Evolutionary conservation across 2,329 filamentous ascomycete species (phyloP).

Genomic region (Aspergillus phoenicis): DNA sequence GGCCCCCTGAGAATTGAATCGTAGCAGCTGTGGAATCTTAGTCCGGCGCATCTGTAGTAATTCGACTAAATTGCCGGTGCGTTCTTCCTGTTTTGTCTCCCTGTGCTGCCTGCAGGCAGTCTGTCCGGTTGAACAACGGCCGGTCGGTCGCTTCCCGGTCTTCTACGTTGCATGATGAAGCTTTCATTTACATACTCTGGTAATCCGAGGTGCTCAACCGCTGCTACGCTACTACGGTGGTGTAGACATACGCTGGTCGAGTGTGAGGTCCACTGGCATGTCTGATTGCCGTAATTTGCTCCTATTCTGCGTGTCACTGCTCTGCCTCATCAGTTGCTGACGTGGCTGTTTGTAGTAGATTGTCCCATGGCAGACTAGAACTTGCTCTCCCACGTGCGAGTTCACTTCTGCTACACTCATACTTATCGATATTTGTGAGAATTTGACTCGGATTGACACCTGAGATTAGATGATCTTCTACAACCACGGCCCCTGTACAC

Average conservation of each 20-base stretch:
- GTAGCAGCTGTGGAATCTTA: too few relatives aligned
- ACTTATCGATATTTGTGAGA: background rate
- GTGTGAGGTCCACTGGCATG: constrained; percentile 49
- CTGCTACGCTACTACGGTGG: constrained; percentile 21
- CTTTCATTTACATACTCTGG: constrained; percentile 43
- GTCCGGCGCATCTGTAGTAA: background rate
- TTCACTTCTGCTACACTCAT: background rate
- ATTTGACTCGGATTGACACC: background rate
- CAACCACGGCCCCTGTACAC: background rate
- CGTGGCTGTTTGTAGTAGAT: background rate
- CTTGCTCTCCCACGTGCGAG: background rate
- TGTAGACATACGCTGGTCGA: constrained; percentile 42
- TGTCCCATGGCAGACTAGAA: too few relatives aligned
- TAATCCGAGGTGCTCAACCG: constrained; percentile 51
- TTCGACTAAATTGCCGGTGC: background rate
- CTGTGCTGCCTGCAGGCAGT: background rate
- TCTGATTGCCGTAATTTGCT: constrained; percentile 36
- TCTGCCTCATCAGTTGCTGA: constrained; percentile 5
- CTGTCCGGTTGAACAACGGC: background rate
- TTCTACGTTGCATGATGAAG: constrained; percentile 38
- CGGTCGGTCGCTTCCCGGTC: background rate
- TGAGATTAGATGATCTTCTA: background rate
- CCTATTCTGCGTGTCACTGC: background rate
- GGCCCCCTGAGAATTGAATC: background rate
- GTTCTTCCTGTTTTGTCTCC: background rate